phyloP scores from a whole-genome alignment of 805 yeast genomes.

The Candida vartiovaarae region DNA sequence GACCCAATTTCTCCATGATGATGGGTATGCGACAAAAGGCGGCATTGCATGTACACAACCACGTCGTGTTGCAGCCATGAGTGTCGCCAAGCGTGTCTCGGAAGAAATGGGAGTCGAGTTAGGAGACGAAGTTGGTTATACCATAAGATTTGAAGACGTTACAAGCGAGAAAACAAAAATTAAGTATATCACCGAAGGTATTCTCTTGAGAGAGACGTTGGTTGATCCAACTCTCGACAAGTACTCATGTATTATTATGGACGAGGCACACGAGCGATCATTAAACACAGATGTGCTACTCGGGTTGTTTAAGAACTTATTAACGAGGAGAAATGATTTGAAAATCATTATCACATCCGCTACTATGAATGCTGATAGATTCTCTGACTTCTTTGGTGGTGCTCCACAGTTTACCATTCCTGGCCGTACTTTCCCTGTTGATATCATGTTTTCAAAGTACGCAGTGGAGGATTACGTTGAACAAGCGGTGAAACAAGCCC shows the following conservation, averaged over 20 bases:
- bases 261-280: constrained; percentile 97
- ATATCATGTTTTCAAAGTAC: constrained; percentile 65
- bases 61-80: constrained; percentile 86
- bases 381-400: constrained; percentile 64
- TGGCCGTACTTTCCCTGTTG: constrained; percentile 90
- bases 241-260: constrained; percentile 85
- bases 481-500: constrained; percentile 75
- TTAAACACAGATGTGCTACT: constrained; percentile 90
- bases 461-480: constrained; percentile 86
- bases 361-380: constrained; percentile 83
- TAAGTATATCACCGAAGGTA: constrained; percentile 96
- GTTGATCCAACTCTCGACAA: constrained; percentile 67
- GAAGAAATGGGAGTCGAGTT: constrained; percentile 76
- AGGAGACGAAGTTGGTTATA: constrained; percentile 86
- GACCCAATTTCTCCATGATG: constrained; percentile 83
- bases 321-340: constrained; percentile 58
- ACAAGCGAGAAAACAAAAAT: constrained; percentile 59
- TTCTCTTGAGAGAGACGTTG: constrained; percentile 82
- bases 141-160: constrained; percentile 81
- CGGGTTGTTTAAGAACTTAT: constrained; percentile 75
- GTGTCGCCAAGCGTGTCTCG: constrained; percentile 85
- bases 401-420: constrained; percentile 85
- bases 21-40: constrained; percentile 58
- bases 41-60: constrained; percentile 91
- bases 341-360: constrained; percentile 87